These are phyloP conservation scores for Fusarium sp. DNA, from an alignment of 2,329 filamentous ascomycete species.

Conservation along the genomic window DNA sequence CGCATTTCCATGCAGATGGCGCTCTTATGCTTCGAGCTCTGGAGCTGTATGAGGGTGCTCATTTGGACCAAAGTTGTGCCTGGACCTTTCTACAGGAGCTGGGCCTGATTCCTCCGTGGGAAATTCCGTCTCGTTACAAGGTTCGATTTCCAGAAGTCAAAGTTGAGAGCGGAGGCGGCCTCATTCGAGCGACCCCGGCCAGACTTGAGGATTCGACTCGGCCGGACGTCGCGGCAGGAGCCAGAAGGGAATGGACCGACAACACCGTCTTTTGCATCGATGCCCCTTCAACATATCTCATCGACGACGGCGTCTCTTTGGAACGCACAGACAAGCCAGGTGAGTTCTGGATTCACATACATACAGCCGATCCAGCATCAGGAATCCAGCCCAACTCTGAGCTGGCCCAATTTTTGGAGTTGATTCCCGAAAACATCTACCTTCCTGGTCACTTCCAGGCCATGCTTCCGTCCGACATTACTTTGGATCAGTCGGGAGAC, in stretches of 20 bases:
- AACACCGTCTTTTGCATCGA: conserved; percentile 82
- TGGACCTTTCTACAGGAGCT: conserved; percentile 83
- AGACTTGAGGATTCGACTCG: conserved; percentile 54
- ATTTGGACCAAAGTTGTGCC: conserved; percentile 60
- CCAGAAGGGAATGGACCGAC: conserved; percentile 72
- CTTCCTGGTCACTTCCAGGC: conserved; percentile 69
- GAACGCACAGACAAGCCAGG: conserved; percentile 67
- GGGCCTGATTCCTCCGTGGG: conserved; percentile 79
- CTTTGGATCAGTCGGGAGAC: conserved; percentile 49
- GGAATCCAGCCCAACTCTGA: conserved; percentile 72
- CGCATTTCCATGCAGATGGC: conserved; percentile 72
- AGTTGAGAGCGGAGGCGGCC: conserved; percentile 60
- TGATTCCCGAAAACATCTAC: conserved; percentile 72
- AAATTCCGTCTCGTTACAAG: conserved; percentile 75
- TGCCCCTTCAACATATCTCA: conserved; percentile 73
- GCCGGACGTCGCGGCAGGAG: conserved; percentile 61
- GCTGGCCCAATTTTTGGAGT: conserved; percentile 72
- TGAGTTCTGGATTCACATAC: conserved; percentile 82
- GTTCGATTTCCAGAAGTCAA: conserved; percentile 66
- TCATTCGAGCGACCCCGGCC: conserved; percentile 55
- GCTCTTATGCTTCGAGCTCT: conserved; percentile 74
- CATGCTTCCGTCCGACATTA: conserved; percentile 67
- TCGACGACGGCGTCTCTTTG: conserved; percentile 85
- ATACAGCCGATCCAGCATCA: conserved; percentile 84
- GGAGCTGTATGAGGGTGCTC: conserved; percentile 69